Conservation (phyloP, 2,329 filamentous ascomycete species). For the Akanthomyces uredinophilus region DNA sequence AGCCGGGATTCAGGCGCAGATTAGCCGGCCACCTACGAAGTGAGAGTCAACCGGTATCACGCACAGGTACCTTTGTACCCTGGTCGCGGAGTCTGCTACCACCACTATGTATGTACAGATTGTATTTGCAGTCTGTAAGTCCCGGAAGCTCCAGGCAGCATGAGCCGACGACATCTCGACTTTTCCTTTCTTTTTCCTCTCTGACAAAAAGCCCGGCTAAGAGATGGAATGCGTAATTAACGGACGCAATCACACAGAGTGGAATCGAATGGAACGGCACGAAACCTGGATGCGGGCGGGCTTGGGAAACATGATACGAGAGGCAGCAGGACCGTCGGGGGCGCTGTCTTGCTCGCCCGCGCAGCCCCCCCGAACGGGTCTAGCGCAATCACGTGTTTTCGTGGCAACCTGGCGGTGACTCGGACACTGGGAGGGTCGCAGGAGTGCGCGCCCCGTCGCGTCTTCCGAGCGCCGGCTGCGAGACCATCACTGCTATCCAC, state of each 20-base stretch:
- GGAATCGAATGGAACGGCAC: conserved; percentile 4
- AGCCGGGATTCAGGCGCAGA: conserved; percentile 21
- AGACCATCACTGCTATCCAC: conserved; percentile 30
- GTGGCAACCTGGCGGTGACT: conserved; percentile 35
- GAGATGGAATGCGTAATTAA: conserved; percentile 5
- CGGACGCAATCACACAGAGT: not conserved
- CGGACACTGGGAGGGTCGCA: conserved; percentile 28
- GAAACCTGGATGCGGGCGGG: not conserved
- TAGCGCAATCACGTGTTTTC: conserved; percentile 37
- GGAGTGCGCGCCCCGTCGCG: conserved; percentile 39
- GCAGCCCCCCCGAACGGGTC: not conserved
- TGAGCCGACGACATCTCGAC: not conserved
- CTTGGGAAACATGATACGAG: not conserved
- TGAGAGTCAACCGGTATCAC: not conserved
- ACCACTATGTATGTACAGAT: too few species aligned
- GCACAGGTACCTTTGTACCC: not conserved
- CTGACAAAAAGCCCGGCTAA: not conserved
- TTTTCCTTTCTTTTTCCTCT: not conserved
- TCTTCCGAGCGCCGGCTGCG: conserved; percentile 37
- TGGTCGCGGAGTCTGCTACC: not conserved
- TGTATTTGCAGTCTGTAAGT: not conserved
- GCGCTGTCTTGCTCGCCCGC: conserved; percentile 9
- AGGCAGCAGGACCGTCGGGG: not conserved
- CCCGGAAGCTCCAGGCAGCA: not conserved
- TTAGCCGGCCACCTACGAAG: conserved; percentile 9